Conservation (phyloP, 2,329 filamentous ascomycete species). For the Aureobasidium subglaciale region DNA sequence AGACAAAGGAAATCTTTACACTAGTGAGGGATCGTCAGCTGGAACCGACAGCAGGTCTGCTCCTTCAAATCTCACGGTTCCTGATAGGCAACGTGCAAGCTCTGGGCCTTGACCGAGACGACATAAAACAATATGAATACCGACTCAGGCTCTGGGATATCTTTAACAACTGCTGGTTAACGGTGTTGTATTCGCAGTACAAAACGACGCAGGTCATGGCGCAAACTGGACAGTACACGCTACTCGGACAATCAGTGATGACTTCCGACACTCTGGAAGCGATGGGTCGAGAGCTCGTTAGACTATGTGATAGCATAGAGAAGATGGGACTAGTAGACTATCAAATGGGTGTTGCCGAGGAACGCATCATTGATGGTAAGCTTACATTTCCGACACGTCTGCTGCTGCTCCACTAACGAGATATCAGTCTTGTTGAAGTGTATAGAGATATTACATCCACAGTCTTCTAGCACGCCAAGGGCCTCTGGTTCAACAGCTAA, state of each 20-base stretch:
- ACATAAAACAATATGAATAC: conserved; percentile 65
- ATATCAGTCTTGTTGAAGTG: conserved; percentile 45
- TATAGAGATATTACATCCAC: conserved; percentile 41
- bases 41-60: conserved; percentile 49
- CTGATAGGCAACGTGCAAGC: conserved; percentile 57
- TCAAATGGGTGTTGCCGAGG: conserved; percentile 93
- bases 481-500: not conserved
- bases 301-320: conserved; percentile 79
- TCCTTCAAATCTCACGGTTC: conserved; percentile 60
- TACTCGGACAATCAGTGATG: conserved; percentile 56
- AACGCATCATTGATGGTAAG: conserved; percentile 79
- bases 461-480: not conserved
- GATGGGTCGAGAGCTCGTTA: conserved; percentile 75
- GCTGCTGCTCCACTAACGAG: conserved; percentile 12
- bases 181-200: conserved; percentile 74
- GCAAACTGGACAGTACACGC: conserved; percentile 50
- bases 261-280: conserved; percentile 62
- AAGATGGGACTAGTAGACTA: conserved; percentile 94
- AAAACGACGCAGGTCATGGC: conserved; percentile 59
- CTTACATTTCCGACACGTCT: not conserved
- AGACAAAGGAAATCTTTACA: conserved; percentile 60
- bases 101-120: conserved; percentile 71
- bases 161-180: conserved; percentile 89
- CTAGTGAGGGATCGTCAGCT: conserved; percentile 58
- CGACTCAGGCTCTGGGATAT: conserved; percentile 84